These are phyloP conservation scores for Geranomyces variabilis DNA, from an alignment of 192 early-diverging fungal species.

Conservation along the genomic window DNA sequence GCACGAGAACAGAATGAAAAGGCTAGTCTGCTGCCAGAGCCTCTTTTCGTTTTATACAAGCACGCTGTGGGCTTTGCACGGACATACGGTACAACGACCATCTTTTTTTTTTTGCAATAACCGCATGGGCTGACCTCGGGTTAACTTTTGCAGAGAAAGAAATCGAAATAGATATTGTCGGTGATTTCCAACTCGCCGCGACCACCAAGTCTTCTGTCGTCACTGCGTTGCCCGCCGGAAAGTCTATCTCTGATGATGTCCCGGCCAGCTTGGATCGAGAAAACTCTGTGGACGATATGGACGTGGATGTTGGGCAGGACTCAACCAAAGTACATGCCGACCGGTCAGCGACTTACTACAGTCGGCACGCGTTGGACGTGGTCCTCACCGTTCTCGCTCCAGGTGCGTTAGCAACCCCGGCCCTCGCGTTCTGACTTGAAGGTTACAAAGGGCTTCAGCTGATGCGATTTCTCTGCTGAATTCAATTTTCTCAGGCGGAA, in stretches of 20 bases:
- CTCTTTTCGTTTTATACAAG: conserved; percentile 40
- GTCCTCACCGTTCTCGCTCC: conserved; percentile 3
- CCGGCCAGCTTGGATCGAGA: background rate
- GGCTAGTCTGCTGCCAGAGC: conserved; percentile 28
- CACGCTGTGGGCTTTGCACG: conserved; percentile 14
- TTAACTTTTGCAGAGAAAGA: background rate
- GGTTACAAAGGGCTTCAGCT: no score
- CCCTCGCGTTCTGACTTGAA: no score
- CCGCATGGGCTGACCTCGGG: background rate
- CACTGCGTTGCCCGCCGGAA: background rate
- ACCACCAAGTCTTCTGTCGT: background rate
- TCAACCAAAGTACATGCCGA: conserved; percentile 16
- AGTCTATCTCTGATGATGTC: background rate
- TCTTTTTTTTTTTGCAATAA: background rate
- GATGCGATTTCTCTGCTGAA: no score
- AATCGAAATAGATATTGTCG: background rate
- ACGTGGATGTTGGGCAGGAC: conserved; percentile 24
- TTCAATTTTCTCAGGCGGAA: background rate
- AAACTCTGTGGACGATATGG: conserved; percentile 21
- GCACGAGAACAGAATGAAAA: background rate
- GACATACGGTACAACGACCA: conserved; percentile 5
- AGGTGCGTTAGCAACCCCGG: no score
- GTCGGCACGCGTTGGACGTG: conserved; percentile 13
- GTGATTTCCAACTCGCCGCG: conserved; percentile 7
- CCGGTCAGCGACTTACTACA: conserved; percentile 18